These are phyloP conservation scores for Protea cynaroides DNA, from an alignment of 164 flowering plant species.

Conservation along the genomic window DNA sequence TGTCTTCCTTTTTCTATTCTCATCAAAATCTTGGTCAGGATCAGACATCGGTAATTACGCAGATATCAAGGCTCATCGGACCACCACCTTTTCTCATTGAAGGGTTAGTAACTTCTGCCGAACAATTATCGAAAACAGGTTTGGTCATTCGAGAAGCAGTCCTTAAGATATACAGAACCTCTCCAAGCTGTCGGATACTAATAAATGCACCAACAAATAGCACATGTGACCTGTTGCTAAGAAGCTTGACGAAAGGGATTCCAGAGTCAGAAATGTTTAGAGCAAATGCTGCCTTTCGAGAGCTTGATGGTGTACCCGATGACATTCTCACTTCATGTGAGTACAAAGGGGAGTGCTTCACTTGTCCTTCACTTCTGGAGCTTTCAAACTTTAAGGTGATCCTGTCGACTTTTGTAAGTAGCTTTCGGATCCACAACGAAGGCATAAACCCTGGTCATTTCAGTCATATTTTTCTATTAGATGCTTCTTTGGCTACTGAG, in stretches of 20 bases:
- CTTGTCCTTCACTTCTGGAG: conserved; percentile 29
- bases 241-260: conserved; percentile 23
- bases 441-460: conserved; percentile 41
- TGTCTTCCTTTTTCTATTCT: too few relatives aligned
- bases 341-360: conserved; percentile 29
- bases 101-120: conserved; percentile 6
- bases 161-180: conserved; percentile 13
- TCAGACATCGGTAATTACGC: conserved; percentile 10
- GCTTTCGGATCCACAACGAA: conserved; percentile 27
- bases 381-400: conserved; percentile 27
- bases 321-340: conserved; percentile 30
- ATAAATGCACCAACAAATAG: conserved; percentile 29
- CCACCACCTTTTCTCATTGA: conserved; percentile 30
- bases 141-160: conserved; percentile 22
- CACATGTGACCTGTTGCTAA: conserved; percentile 29
- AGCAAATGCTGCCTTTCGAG: conserved; percentile 47
- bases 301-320: conserved; percentile 28
- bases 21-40: background rate
- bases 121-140: conserved; percentile 17
- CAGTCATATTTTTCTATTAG: conserved; percentile 44
- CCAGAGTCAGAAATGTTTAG: conserved; percentile 29
- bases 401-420: conserved; percentile 36
- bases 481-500: conserved; percentile 38
- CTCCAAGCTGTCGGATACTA: conserved; percentile 20
- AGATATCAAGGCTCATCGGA: conserved; percentile 18